Conservation (phyloP, 2,329 filamentous ascomycete species). For the Xylaria sp. region DNA sequence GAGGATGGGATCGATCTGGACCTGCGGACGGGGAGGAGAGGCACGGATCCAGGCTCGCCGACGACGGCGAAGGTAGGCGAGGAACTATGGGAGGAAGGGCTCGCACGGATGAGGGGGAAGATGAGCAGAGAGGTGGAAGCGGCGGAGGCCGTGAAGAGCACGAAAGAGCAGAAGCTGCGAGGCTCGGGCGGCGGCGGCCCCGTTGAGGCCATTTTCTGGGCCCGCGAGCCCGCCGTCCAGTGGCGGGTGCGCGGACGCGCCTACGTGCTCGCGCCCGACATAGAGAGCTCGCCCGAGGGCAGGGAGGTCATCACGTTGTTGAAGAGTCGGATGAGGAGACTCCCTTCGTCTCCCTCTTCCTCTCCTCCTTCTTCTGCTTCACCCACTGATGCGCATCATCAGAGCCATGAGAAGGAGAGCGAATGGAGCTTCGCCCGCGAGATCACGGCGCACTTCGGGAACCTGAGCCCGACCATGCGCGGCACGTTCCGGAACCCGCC, state of each 20-base stretch:
- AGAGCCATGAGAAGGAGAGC: slow-evolving; percentile 50
- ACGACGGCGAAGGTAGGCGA: slow-evolving; percentile 54
- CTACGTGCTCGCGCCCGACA: slow-evolving; percentile 77
- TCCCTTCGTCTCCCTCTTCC: not conserved
- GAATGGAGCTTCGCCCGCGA: slow-evolving; percentile 83
- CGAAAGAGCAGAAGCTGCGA: slow-evolving; percentile 49
- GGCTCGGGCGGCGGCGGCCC: slow-evolving; percentile 72
- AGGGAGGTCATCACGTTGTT: slow-evolving; percentile 70
- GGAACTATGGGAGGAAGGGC: slow-evolving; percentile 36
- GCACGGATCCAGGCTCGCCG: slow-evolving; percentile 48
- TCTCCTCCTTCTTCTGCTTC: not conserved
- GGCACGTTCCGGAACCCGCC: slow-evolving; percentile 78
- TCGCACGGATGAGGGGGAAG: slow-evolving; percentile 26
- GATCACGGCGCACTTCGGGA: slow-evolving; percentile 89
- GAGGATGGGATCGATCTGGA: slow-evolving; percentile 45
- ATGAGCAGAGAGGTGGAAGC: slow-evolving; percentile 49
- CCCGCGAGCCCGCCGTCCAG: slow-evolving; percentile 74
- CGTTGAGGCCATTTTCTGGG: slow-evolving; percentile 80
- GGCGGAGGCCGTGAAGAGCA: slow-evolving; percentile 52
- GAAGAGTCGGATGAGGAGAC: slow-evolving; percentile 68
- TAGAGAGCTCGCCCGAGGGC: slow-evolving; percentile 61
- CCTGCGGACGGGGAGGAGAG: slow-evolving; percentile 12
- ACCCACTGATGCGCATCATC: slow-evolving; percentile 9
- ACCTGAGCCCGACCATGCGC: slow-evolving; percentile 82
- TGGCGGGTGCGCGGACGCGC: slow-evolving; percentile 85